Evolutionary conservation across 352 stramenopile species (phyloP).

Genomic region (Phytopythium oedochilum): DNA sequence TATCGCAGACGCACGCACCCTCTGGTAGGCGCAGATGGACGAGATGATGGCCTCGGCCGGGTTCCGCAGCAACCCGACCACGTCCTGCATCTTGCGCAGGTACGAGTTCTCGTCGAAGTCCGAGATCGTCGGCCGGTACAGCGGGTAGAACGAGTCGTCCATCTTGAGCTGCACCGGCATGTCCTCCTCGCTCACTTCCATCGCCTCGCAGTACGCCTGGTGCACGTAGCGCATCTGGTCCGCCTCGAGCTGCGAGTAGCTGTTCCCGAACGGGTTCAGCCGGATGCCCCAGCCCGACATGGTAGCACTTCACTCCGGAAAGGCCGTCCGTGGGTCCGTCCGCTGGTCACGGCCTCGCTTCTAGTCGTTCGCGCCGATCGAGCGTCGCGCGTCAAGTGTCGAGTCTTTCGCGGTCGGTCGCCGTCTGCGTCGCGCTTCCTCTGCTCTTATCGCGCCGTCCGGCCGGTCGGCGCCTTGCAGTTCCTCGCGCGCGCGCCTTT

Average conservation of each 20-base stretch:
- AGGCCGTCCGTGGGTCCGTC: background rate
- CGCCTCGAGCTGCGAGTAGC: constrained; percentile 81
- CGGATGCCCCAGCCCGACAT: constrained; percentile 85
- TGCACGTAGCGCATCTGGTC: constrained; percentile 86
- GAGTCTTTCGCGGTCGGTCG: background rate
- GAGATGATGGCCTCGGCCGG: constrained; percentile 83
- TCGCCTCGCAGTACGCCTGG: constrained; percentile 82
- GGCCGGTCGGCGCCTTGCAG: background rate
- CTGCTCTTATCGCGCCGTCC: background rate
- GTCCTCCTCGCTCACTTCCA: constrained; percentile 80
- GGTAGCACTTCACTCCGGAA: background rate
- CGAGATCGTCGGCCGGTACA: constrained; percentile 64
- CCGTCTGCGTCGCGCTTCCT: background rate
- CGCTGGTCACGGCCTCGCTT: background rate
- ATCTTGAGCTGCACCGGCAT: constrained; percentile 80
- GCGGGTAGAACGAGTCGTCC: constrained; percentile 79
- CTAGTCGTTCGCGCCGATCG: background rate
- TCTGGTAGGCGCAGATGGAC: constrained; percentile 80
- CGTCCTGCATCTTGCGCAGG: constrained; percentile 86
- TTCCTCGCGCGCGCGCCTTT: background rate
- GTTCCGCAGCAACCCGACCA: constrained; percentile 72
- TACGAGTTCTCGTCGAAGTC: constrained; percentile 88
- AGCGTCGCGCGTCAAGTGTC: background rate
- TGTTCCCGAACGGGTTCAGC: constrained; percentile 75
- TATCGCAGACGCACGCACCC: constrained; percentile 23